These are phyloP conservation scores for Penicillium canariense DNA, from an alignment of 495 filamentous ascomycete genomes.

Conservation along the genomic window DNA sequence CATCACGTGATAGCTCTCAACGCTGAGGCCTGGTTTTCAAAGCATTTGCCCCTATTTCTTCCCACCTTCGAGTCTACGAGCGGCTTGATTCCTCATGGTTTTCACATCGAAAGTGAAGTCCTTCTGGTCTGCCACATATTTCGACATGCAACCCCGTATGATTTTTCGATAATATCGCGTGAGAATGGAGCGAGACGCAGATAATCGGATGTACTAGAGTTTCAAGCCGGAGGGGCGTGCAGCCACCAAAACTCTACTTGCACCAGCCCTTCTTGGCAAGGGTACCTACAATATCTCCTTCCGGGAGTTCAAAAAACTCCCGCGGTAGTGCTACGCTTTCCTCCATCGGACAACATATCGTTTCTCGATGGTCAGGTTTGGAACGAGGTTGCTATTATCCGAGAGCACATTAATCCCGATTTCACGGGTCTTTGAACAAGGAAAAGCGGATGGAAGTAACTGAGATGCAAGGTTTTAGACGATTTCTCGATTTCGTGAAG, in stretches of 20 bases:
- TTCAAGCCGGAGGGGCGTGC: not conserved
- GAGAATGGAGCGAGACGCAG: not conserved
- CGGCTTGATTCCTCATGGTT: not conserved
- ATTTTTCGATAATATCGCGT: not conserved
- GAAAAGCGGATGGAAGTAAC: conserved; percentile 26
- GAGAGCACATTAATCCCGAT: conserved; percentile 34
- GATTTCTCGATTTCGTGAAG: not conserved
- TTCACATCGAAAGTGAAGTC: not conserved
- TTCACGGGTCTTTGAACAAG: conserved; percentile 37
- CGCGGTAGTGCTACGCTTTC: conserved; percentile 16
- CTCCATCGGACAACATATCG: conserved; percentile 18
- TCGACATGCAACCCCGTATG: not conserved
- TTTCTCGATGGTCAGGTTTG: conserved; percentile 36
- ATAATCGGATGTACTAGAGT: not conserved
- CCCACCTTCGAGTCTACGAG: too few relatives aligned
- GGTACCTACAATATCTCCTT: not conserved
- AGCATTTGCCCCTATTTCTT: too few relatives aligned
- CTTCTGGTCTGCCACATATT: not conserved
- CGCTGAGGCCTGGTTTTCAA: too few relatives aligned
- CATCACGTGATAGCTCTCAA: too few relatives aligned
- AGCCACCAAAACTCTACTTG: not conserved
- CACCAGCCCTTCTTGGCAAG: not conserved
- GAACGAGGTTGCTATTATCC: conserved; percentile 40
- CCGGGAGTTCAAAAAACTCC: not conserved
- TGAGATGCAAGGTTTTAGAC: too few relatives aligned